Conservation (phyloP, 768 basidiomycete species). For the Amanita jacksonii region DNA sequence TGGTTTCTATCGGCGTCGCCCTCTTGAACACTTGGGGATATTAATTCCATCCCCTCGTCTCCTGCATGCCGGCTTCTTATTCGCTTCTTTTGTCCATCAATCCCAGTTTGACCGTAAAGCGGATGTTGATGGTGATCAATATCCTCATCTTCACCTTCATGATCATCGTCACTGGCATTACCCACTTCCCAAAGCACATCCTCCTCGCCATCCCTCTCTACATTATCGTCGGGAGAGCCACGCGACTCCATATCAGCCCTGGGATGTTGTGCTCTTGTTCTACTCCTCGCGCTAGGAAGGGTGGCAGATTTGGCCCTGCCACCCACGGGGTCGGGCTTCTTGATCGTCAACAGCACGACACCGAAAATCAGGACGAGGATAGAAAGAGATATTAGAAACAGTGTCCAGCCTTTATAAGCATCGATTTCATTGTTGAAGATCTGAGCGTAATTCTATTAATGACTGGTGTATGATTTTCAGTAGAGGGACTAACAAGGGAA, state of each 20-base stretch:
- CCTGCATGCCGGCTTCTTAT: conserved; percentile 14
- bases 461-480: not conserved
- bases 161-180: conserved; percentile 60
- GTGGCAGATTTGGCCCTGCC: conserved; percentile 24
- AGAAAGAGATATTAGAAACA: conserved; percentile 81
- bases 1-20: conserved; percentile 2
- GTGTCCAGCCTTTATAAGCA: conserved; percentile 81
- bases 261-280: conserved; percentile 7
- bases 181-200: conserved; percentile 65
- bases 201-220: conserved; percentile 30
- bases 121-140: conserved; percentile 35
- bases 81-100: conserved; percentile 11
- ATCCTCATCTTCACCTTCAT: conserved; percentile 34
- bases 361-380: conserved; percentile 83
- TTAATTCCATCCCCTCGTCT: conserved; percentile 35
- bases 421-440: conserved; percentile 83
- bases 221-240: conserved; percentile 23
- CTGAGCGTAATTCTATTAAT: conserved; percentile 11
- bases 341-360: conserved; percentile 88
- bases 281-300: conserved; percentile 19
- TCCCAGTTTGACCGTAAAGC: conserved; percentile 8
- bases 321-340: conserved; percentile 62
- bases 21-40: conserved; percentile 25
- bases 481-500: conserved; percentile 22
- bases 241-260: conserved; percentile 11